A percentile compares a stretch with the other conserved stretches of the same genome.
Evolutionary conservation across 176 grass and related monocot genomes (phyloP).

Genomic region (Themeda triandra): DNA sequence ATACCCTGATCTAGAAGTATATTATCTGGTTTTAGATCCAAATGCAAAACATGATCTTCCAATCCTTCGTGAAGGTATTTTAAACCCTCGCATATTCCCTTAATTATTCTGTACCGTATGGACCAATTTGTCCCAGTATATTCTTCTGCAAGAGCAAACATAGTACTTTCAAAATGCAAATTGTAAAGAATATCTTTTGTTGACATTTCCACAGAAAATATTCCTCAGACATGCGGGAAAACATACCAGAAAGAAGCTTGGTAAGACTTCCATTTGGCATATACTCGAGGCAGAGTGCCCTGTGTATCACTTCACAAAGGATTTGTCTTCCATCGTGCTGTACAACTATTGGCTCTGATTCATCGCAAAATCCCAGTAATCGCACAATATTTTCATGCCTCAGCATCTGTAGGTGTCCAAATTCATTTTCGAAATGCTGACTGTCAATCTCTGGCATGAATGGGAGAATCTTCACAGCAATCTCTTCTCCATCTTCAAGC

Average conservation of each 20-base stretch:
- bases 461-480: not conserved
- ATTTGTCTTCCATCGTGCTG: not conserved
- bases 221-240: not conserved
- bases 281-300: slow-evolving; percentile 14
- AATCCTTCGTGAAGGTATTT: not conserved
- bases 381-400: not conserved
- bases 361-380: not conserved
- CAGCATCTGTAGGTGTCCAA: not conserved
- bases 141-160: not conserved
- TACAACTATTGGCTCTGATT: not conserved
- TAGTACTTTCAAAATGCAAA: not conserved
- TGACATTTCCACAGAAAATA: not conserved
- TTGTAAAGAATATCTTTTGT: not conserved
- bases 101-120: not conserved
- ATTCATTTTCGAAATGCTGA: slow-evolving; percentile 4
- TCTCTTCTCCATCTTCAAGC: not conserved
- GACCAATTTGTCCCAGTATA: not conserved
- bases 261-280: slow-evolving; percentile 9
- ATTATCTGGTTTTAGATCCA: slow-evolving; percentile 17
- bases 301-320: not conserved
- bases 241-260: not conserved
- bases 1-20: not conserved
- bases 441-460: not conserved
- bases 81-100: slow-evolving; percentile 8
- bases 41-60: not conserved